Evolutionary conservation across 768 basidiomycete genomes (phyloP).

Genomic region (Lanmaoa pseudosensibilis): DNA sequence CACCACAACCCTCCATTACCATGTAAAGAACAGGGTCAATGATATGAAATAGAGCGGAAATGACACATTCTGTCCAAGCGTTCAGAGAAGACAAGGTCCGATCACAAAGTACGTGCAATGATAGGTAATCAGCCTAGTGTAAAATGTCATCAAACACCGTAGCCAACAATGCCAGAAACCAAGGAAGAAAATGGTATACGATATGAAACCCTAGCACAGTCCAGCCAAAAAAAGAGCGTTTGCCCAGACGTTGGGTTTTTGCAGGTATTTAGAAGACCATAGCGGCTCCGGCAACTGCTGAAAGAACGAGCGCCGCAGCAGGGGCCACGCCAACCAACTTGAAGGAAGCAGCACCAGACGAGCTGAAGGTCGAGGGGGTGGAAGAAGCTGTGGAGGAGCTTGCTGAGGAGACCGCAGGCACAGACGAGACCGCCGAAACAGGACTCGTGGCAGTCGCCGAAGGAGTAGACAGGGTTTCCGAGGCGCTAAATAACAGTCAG

Average conservation of each 20-base stretch:
- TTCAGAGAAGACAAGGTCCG: slow-evolving; percentile 23
- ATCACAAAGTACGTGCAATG: slow-evolving; percentile 10
- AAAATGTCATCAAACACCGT: slow-evolving; percentile 16
- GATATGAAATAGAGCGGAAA: slow-evolving; percentile 7
- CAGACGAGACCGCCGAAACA: not conserved
- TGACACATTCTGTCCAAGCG: slow-evolving; percentile 16
- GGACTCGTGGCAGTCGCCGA: slow-evolving; percentile 17
- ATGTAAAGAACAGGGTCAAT: not conserved
- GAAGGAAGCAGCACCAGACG: slow-evolving; percentile 31
- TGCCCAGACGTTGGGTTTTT: not conserved
- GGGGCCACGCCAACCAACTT: slow-evolving; percentile 36
- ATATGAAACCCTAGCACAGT: not conserved
- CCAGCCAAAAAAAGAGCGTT: not conserved
- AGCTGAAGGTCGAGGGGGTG: slow-evolving; percentile 22
- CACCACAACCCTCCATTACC: not conserved
- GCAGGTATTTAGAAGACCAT: slow-evolving; percentile 40
- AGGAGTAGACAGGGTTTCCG: not conserved
- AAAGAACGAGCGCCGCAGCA: slow-evolving; percentile 39
- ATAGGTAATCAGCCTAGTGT: slow-evolving; percentile 10
- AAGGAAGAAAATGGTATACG: slow-evolving; percentile 17
- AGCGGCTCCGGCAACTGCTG: slow-evolving; percentile 50
- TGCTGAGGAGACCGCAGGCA: not conserved
- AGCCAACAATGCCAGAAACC: slow-evolving; percentile 9
- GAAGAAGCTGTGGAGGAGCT: slow-evolving; percentile 21
- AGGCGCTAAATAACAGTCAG: slow-evolving; percentile 4